phyloP scores from a whole-genome alignment of 345 rosid species.

The Noccaea caerulescens region DNA sequence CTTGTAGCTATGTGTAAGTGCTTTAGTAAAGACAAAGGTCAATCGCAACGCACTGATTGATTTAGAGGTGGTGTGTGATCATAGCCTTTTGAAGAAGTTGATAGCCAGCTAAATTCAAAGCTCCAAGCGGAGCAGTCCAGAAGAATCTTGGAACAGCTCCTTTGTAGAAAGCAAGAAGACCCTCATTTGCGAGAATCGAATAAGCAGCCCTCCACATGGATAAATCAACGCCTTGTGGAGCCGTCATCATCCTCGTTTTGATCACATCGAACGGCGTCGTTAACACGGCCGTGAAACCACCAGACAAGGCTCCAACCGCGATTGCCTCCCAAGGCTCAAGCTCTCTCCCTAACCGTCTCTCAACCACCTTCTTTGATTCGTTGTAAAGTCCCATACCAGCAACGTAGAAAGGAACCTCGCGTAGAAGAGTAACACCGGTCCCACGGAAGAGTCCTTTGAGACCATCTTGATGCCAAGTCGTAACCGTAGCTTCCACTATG shows the following conservation, averaged over 20 bases:
- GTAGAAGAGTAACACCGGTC: slow-evolving; percentile 84
- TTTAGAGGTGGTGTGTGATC: slow-evolving; percentile 46
- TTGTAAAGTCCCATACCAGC: slow-evolving; percentile 88
- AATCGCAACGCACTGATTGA: slow-evolving; percentile 24
- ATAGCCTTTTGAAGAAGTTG: slow-evolving; percentile 81
- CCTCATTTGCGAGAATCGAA: slow-evolving; percentile 74
- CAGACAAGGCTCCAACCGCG: slow-evolving; percentile 80
- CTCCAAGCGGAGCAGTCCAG: slow-evolving; percentile 97
- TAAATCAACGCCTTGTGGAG: slow-evolving; percentile 69
- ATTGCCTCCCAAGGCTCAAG: slow-evolving; percentile 88
- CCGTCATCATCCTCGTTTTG: slow-evolving; percentile 98
- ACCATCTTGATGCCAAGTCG: slow-evolving; percentile 88
- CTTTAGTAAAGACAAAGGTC: background rate
- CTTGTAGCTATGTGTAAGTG: background rate
- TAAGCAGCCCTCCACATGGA: slow-evolving; percentile 78
- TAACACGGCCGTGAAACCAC: slow-evolving; percentile 83
- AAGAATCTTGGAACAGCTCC: slow-evolving; percentile 93
- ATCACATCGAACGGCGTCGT: slow-evolving; percentile 95
- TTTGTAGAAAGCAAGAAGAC: slow-evolving; percentile 82
- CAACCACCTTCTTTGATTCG: slow-evolving; percentile 89
- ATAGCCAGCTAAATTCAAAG: slow-evolving; percentile 96
- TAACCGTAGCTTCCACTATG: slow-evolving; percentile 75
- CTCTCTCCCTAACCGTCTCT: slow-evolving; percentile 68
- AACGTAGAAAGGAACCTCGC: slow-evolving; percentile 95
- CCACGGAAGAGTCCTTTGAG: slow-evolving; percentile 88